Evolutionary conservation across 805 yeast species (phyloP).

Genomic region (Millerago galiae): DNA sequence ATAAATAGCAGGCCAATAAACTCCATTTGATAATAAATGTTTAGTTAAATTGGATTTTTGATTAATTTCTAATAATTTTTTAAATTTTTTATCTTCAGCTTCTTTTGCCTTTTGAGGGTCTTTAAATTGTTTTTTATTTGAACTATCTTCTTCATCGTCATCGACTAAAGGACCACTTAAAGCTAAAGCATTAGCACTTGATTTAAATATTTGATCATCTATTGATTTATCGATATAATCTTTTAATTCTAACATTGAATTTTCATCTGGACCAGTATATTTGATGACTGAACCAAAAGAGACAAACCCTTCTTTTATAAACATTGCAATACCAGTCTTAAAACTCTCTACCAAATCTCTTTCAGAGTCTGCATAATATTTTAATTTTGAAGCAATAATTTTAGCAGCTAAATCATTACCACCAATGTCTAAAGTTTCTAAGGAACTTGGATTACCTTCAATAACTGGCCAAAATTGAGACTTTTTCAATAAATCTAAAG

Average conservation of each 20-base stretch:
- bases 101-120: slow-evolving; percentile 1
- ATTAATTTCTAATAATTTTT: slow-evolving; percentile 11
- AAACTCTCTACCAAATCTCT: slow-evolving; percentile 36
- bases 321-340: slow-evolving; percentile 41
- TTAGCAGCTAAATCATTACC: slow-evolving; percentile 53
- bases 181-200: slow-evolving; percentile 75
- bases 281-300: slow-evolving; percentile 57
- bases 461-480: slow-evolving; percentile 65
- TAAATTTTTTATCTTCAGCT: not conserved
- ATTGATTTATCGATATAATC: slow-evolving; percentile 38
- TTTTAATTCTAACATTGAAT: slow-evolving; percentile 38
- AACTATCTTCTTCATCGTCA: slow-evolving; percentile 48
- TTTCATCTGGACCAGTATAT: slow-evolving; percentile 47
- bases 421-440: slow-evolving; percentile 35
- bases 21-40: slow-evolving; percentile 50
- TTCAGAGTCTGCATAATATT: slow-evolving; percentile 22
- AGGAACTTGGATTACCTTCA: slow-evolving; percentile 27
- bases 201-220: slow-evolving; percentile 51
- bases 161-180: slow-evolving; percentile 77
- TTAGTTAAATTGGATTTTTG: slow-evolving; percentile 44
- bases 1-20: slow-evolving; percentile 54
- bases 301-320: slow-evolving; percentile 62
- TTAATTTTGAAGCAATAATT: slow-evolving; percentile 42
- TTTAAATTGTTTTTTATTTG: slow-evolving; percentile 6
- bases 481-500: slow-evolving; percentile 41